Evolutionary conservation across 2,329 filamentous ascomycete genomes (phyloP).

Genomic region (Falciphora oryzae): DNA sequence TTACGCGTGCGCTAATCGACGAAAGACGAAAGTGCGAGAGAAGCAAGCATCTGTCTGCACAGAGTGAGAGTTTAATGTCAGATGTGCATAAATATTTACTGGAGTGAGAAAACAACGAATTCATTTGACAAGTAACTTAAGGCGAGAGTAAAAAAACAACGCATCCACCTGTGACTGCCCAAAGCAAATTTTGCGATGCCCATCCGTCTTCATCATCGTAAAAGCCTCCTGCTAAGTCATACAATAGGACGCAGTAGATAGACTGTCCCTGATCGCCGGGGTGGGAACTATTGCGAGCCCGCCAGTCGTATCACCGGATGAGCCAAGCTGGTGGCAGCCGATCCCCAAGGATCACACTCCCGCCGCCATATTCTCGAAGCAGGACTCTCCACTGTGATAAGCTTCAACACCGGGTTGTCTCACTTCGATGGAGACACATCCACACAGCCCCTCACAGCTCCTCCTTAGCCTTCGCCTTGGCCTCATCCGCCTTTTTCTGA

Average conservation of each 20-base stretch:
- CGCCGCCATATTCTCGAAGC: not conserved
- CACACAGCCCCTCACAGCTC: constrained; percentile 37
- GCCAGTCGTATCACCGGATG: too few relatives aligned
- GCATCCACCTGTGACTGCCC: not conserved
- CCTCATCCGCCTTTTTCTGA: constrained; percentile 38
- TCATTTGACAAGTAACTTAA: not conserved
- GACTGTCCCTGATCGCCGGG: not conserved
- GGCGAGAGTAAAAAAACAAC: not conserved
- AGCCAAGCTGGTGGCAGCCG: not conserved
- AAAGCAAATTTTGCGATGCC: not conserved
- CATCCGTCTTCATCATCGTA: not conserved
- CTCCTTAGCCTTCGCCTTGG: constrained; percentile 34
- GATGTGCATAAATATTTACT: too few relatives aligned
- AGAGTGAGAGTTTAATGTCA: too few relatives aligned
- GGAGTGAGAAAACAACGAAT: too few relatives aligned
- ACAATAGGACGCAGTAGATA: not conserved
- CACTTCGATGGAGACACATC: not conserved
- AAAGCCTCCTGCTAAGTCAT: not conserved
- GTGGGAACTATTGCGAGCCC: not conserved
- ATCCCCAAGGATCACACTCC: not conserved
- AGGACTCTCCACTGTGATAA: too few relatives aligned
- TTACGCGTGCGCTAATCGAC: too few relatives aligned
- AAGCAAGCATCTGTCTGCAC: too few relatives aligned
- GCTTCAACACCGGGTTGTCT: too few relatives aligned
- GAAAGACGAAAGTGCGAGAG: too few relatives aligned